Evolutionary conservation across 2,329 filamentous ascomycete species (phyloP).

Genomic region (Alternaria hordeiaustralica): DNA sequence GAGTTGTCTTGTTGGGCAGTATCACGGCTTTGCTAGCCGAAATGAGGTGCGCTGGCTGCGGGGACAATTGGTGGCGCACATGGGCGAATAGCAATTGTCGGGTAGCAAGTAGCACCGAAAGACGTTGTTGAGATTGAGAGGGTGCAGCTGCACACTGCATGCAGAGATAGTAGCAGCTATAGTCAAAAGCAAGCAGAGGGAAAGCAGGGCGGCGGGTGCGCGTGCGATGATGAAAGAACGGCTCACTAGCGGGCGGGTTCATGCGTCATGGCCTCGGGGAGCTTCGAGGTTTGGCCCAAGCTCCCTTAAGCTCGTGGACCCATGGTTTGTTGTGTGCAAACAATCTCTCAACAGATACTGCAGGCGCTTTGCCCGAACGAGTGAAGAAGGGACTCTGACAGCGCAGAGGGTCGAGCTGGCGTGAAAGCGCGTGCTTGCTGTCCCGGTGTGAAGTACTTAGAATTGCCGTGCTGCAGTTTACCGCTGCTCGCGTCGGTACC

Average conservation of each 20-base stretch:
- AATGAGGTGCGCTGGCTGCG: conserved; percentile 1
- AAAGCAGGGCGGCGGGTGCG: conserved; percentile 3
- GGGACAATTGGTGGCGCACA: background rate
- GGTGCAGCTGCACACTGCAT: background rate
- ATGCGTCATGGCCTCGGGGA: conserved; percentile 13
- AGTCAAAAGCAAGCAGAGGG: background rate
- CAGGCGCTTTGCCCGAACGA: conserved; percentile 2
- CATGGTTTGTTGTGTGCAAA: conserved; percentile 14
- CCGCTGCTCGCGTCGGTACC: conserved; percentile 28
- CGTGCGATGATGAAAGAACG: conserved; percentile 13
- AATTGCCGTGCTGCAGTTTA: conserved; percentile 26
- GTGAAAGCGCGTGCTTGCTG: background rate
- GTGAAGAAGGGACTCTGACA: background rate
- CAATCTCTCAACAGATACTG: conserved; percentile 26
- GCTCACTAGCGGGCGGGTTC: conserved; percentile 6
- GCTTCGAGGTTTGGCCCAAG: conserved; percentile 17
- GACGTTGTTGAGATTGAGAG: background rate
- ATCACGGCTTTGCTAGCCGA: conserved; percentile 3
- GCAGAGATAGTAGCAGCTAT: background rate
- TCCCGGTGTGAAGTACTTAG: background rate
- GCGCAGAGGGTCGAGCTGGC: background rate
- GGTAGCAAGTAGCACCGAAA: background rate
- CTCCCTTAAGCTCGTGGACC: conserved; percentile 12
- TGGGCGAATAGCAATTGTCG: background rate
- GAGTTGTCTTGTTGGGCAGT: background rate